Evolutionary conservation across 2,329 filamentous ascomycete genomes (phyloP), one percentile per base, ranked within the genome.

Genomic region (Knufia fluminis): DNA sequence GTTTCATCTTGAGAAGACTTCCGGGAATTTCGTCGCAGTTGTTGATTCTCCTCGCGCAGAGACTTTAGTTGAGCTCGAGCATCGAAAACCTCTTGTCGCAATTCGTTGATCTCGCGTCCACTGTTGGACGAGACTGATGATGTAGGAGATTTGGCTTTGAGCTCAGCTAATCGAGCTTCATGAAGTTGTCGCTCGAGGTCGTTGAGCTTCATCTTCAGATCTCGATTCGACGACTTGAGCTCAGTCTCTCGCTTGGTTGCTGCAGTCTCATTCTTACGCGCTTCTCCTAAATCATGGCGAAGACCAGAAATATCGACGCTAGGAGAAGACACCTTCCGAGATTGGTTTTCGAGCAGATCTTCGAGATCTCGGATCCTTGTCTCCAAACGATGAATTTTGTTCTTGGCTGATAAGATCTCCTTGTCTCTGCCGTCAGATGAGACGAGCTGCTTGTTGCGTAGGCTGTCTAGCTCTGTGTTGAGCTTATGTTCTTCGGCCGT

Each of bases 121-220:
- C 70, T 70, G 14, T 66, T 74, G 1, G 77, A 77, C n/a, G 71
- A 71, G 42, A 69, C 68, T n/a, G 76, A 78, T 1, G 72, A 68
- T 20, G 66, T 69, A 24, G 72, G 71, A 16, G 75, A 74, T 35
- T 80, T 72, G 44, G 65, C 58, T 20, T 67, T 68, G 51, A 72
- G 68, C 46, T 71, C 65, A 32, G 55, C 58, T 49, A 59, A 60
- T 49, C 80, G 75, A 4, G 77, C 72, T 51, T 88, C 80, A 56
- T 85, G 81, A 3, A 83, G 71, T 51, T 83, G 78, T 35, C 76
- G 76, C 61, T 87, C 83, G 14, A 88, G 73, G 31, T 85, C 79
- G 1, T 75, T 70, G 43, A 87, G 75, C 50, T 82, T 77, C 42
- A 76, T 74, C 62, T 83, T 85, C 51, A 85, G 75, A 17, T 71